A percentile compares a stretch with the other conserved stretches of the same genome.
phyloP scores from a whole-genome alignment of 306 rosid genomes.

The Trichosanthes cucumerina region DNA sequence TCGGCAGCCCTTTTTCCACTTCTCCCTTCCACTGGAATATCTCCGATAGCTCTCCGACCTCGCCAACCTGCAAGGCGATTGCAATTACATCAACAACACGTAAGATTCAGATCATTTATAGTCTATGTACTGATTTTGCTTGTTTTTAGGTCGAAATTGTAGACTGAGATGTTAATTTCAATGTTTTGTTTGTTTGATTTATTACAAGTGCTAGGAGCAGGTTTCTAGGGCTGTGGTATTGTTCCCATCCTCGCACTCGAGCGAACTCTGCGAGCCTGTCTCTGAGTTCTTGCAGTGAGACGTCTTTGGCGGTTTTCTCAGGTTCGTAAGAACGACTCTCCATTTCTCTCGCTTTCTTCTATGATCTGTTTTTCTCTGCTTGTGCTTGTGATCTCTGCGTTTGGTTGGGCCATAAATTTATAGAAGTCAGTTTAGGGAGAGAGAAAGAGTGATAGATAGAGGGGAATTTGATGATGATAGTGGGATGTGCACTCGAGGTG shows the following conservation, averaged over 20 bases:
- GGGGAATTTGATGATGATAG: conserved; percentile 16
- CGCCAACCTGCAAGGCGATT: conserved; percentile 44
- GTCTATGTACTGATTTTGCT: not conserved
- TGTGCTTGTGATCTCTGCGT: not conserved
- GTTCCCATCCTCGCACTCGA: conserved; percentile 68
- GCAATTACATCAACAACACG: not conserved
- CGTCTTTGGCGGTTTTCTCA: conserved; percentile 30
- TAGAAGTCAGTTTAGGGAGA: not conserved
- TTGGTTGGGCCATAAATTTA: not conserved
- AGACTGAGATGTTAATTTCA: not conserved
- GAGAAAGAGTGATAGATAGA: not conserved
- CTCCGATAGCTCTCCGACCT: conserved; percentile 48
- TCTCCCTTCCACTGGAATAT: conserved; percentile 65
- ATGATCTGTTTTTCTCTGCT: not conserved
- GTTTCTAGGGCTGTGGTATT: conserved; percentile 72
- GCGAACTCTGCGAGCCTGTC: conserved; percentile 61
- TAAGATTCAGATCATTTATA: not conserved
- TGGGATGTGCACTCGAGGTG: conserved; percentile 48
- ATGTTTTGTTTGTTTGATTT: not conserved
- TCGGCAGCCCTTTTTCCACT: conserved; percentile 65
- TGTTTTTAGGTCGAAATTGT: not conserved
- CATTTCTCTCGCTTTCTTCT: conserved; percentile 29
- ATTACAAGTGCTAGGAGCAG: conserved; percentile 67
- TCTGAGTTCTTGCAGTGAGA: conserved; percentile 63
- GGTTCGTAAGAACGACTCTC: conserved; percentile 22